A percentile compares a stretch with the other conserved stretches of the same genome.
These are phyloP conservation scores for Apiospora malaysiana DNA, from an alignment of 2,329 filamentous ascomycete genomes.

Conservation along the genomic window DNA sequence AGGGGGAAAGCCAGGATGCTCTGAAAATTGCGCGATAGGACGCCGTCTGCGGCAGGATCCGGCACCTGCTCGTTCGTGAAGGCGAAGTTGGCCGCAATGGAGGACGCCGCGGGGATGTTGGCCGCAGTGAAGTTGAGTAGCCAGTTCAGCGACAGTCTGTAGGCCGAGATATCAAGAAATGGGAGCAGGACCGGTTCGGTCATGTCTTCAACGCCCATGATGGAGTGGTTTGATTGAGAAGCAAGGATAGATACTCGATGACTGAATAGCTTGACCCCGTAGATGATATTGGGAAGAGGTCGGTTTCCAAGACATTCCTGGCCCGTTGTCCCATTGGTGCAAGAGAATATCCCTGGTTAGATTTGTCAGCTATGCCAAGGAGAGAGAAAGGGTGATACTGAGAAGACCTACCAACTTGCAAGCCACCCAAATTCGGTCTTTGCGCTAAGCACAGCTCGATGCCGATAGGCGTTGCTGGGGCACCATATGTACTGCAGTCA, in stretches of 20 bases:
- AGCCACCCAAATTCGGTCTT: background rate
- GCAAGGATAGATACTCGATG: background rate
- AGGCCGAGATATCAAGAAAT: background rate
- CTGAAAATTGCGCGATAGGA: background rate
- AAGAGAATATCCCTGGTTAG: background rate
- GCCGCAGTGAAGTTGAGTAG: background rate
- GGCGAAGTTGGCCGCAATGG: background rate
- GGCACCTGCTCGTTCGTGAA: fast-evolving
- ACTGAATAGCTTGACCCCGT: background rate
- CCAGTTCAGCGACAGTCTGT: background rate
- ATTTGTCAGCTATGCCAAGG: background rate
- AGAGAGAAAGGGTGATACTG: too few relatives aligned
- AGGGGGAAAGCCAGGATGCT: background rate
- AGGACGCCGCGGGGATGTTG: background rate
- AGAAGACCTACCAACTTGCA: background rate
- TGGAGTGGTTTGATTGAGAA: background rate
- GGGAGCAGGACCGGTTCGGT: background rate
- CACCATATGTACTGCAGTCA: background rate
- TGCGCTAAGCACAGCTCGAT: background rate
- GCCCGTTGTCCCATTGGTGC: background rate
- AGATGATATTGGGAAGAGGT: background rate
- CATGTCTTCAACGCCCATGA: background rate
- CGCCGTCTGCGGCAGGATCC: background rate
- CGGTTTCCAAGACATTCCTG: background rate
- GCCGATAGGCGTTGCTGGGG: background rate